Conservation (phyloP, 2,329 filamentous ascomycete genomes). For the Epichloe brachyelytri region DNA sequence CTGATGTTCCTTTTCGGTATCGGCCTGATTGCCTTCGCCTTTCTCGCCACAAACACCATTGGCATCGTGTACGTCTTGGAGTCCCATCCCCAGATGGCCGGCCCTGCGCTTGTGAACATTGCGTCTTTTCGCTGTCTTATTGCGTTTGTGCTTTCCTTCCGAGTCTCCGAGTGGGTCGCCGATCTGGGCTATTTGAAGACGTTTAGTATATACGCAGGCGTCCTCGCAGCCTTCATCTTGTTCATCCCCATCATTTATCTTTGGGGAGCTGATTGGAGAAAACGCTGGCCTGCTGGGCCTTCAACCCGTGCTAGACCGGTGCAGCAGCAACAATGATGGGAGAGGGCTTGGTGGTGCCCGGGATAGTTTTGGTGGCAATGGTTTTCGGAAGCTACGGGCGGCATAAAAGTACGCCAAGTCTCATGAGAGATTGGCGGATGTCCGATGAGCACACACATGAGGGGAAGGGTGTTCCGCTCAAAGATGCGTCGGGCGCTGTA, state of each 20-base stretch:
- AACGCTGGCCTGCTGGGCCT: constrained; percentile 11
- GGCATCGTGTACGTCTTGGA: constrained; percentile 4
- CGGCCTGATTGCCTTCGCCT: constrained; percentile 1
- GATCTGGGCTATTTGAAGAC: constrained; percentile 1
- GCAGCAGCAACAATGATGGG: no score
- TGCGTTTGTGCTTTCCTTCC: constrained; percentile 3
- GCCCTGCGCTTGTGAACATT: constrained; percentile 2
- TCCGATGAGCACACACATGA: no score
- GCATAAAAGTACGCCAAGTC: no score
- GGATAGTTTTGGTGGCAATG: no score
- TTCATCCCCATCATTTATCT: background rate
- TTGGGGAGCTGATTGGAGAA: background rate
- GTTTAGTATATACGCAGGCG: background rate
- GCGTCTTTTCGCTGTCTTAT: background rate
- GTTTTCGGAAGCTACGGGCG: no score
- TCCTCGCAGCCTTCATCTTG: background rate
- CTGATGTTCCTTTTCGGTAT: background rate
- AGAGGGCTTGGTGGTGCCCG: no score
- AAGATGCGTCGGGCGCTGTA: no score
- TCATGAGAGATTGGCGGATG: no score
- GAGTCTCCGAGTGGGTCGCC: constrained; percentile 3
- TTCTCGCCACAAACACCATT: constrained; percentile 3
- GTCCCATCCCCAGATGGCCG: background rate
- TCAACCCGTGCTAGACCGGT: background rate
- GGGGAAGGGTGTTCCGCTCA: no score